Conservation (phyloP, 495 filamentous ascomycete species). For the Arthonia radiata region DNA sequence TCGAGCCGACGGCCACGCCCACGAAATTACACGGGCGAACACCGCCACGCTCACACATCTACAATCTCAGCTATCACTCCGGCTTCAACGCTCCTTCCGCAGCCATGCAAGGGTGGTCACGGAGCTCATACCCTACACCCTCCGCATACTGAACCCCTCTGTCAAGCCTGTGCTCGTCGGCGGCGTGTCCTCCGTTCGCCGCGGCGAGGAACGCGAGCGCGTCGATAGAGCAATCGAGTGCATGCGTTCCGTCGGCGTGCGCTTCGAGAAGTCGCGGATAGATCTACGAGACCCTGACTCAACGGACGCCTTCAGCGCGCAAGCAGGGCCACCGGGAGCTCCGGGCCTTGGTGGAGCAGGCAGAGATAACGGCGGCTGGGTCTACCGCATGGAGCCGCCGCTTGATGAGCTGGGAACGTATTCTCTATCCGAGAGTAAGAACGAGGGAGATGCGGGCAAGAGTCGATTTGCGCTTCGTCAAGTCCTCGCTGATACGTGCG, state of each 20-base stretch:
- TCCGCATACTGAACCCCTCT: slow-evolving; percentile 62
- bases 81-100: slow-evolving; percentile 48
- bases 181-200: slow-evolving; percentile 61
- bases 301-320: no score
- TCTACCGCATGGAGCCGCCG: slow-evolving; percentile 87
- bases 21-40: slow-evolving; percentile 49
- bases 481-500: slow-evolving; percentile 72
- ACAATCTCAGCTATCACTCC: slow-evolving; percentile 28
- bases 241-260: slow-evolving; percentile 53
- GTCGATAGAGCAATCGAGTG: slow-evolving; percentile 55
- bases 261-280: slow-evolving; percentile 58
- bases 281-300: slow-evolving; percentile 29
- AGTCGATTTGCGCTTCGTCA: slow-evolving; percentile 71
- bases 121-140: slow-evolving; percentile 62
- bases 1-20: slow-evolving; percentile 50
- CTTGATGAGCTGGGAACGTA: slow-evolving; percentile 37
- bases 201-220: slow-evolving; percentile 57
- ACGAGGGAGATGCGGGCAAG: slow-evolving; percentile 16
- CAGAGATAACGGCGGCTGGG: slow-evolving; percentile 26
- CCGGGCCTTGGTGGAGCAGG: slow-evolving; percentile 9
- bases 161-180: slow-evolving; percentile 76
- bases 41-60: slow-evolving; percentile 26
- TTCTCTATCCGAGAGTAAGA: slow-evolving; percentile 25
- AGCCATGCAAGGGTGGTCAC: slow-evolving; percentile 45
- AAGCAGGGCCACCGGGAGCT: no score